Base-by-base conservation (phyloP, 2,329 filamentous ascomycete genomes). In the Sarocladium kiliense region DNA sequence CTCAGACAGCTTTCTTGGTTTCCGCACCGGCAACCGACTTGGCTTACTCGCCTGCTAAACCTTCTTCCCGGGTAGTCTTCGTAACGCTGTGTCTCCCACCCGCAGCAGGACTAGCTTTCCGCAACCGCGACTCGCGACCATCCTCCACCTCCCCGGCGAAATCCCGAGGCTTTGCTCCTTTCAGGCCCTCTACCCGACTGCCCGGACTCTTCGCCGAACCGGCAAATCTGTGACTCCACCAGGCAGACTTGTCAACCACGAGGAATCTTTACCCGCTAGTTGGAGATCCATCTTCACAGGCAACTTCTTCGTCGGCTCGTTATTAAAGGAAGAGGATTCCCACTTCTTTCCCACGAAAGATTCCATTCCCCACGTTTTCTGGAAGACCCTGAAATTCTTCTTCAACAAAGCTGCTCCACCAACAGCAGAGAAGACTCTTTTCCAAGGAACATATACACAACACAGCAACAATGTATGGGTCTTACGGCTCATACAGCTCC, bases 401-500 rank as follows among this genome's bases (percentile, higher is more conserved):
- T 10, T 41, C 10, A 6, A 41, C 7, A 34, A 7, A 9, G 30
- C 30, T 14, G 14, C 30, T 34, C 9, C 30, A 34, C 14, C 30
- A n/a, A n/a, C n/a, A n/a, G n/a, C n/a, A n/a, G n/a, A n/a, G n/a
- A n/a, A n/a, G n/a, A n/a, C n/a, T n/a, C n/a, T n/a, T n/a, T n/a
- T n/a, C n/a, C n/a, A n/a, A n/a, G n/a, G n/a, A n/a, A n/a, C n/a
- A n/a, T n/a, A n/a, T n/a, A n/a, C n/a, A n/a, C n/a, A 55, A 55
- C 60, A 25, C 42, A 19, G 30, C 27, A 21, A 68, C 62, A 65
- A 80, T 80, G 77, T 79, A 74, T 69, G 73, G 74, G 16, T 74
- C 77, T 58, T 78, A 76, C 66, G 72, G 75, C 54, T 77, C 75
- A 55, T 79, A 77, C 66, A 77, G 75, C 73, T 76, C 74, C 59